phyloP scores from a whole-genome alignment of 148 eudicot genomes.

The Rhododendron molle region DNA sequence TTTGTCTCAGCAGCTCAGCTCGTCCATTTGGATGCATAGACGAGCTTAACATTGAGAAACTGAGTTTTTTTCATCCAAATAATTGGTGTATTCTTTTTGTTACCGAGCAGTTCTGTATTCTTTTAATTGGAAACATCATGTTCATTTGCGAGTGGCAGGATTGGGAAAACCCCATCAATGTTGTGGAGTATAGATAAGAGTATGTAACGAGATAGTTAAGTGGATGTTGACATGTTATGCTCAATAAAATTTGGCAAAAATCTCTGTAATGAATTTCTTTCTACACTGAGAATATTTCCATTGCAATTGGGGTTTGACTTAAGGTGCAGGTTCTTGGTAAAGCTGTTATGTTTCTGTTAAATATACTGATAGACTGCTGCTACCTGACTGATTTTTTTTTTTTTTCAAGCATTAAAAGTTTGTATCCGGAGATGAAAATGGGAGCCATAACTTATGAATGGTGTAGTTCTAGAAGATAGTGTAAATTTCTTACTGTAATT shows the following conservation, averaged over 20 bases:
- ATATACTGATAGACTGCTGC: neutral
- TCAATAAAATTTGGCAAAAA: neutral
- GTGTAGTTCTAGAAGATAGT: neutral
- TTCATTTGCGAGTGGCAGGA: neutral
- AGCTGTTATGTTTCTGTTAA: neutral
- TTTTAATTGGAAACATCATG: conserved; percentile 7
- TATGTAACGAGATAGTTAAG: neutral
- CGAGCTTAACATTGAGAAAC: neutral
- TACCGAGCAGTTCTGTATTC: neutral
- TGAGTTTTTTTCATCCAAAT: neutral
- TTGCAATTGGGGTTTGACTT: neutral
- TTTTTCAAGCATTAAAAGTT: neutral
- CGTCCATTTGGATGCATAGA: neutral
- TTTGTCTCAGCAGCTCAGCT: conserved; percentile 10
- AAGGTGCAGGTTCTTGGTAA: neutral
- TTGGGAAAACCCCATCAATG: conserved; percentile 5
- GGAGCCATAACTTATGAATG: neutral
- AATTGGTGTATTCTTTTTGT: conserved; percentile 7
- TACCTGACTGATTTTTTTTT: neutral
- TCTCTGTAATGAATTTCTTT: neutral
- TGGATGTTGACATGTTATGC: neutral
- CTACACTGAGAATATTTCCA: neutral
- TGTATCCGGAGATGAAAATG: neutral
- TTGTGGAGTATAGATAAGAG: neutral
- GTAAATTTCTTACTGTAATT: neutral